Base-by-base conservation (phyloP, 208 protist species). In the Leishmania turanica region DNA sequence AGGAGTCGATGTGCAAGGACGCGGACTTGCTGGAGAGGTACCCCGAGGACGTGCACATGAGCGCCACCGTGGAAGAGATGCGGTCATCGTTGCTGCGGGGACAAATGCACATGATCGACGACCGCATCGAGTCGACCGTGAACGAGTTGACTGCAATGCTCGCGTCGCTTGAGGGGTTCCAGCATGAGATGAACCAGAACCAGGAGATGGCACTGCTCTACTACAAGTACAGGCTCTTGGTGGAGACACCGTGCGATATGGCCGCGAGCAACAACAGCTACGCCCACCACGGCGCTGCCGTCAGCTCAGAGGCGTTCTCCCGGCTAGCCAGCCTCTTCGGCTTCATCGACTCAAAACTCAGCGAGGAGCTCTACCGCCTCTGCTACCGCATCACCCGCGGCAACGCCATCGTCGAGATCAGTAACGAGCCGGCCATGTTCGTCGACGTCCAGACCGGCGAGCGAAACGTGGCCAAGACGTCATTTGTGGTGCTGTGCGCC, bases 401-500 rank as follows among this genome's bases (percentile, higher is more conserved):
- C 72, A 99, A 99, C 91, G 95, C 98, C 31, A 96, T 99, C 47
- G 84, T 99, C 5, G 80, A 82, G 34, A 92, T 94, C 81, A 93
- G 88, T 27, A 88, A 90, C 60, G 86, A 91, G 58, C 98, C 99
- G 75, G 89, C 91, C 72, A 90, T 95, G n/a, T 91, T 94, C 31
- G 96, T 99, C 51, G 93, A 97, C 62, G 97, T 97, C 70, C 92
- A 93, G 51, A 84, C 80, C 15, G 91, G 71, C 65, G 92, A 93
- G 78, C 90, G 97, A 73, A 71, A 54, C 11, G 87, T 98, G 27
- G 82, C 92, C 42, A 99, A 99, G 89, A 90, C 76, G 78, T 97
- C 99, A 51, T 99, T 99, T 85, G 96, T 98, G 51, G 93, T 99
- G 75, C 99, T 99, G 86, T 99, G 98, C 92, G 96, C 98, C 53